Base-by-base conservation (phyloP, 106 monocot genomes). In the Apostasia shenzhenica region DNA sequence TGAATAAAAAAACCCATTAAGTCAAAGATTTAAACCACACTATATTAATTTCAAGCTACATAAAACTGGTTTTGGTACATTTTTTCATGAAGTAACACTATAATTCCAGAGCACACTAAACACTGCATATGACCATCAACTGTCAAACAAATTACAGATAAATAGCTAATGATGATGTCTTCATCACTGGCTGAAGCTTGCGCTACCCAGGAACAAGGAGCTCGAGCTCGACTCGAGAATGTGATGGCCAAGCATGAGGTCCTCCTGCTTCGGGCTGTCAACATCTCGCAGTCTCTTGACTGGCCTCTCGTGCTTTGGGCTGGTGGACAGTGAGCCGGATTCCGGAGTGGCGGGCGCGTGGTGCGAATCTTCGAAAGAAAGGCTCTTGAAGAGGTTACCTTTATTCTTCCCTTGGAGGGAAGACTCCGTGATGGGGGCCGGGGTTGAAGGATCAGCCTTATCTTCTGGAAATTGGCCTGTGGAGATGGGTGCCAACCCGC, bases 141-240 rank as follows among this genome's bases (percentile, higher is more conserved):
- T 26, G 26, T 26, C 26, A 26, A 26, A 26, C 26, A 26, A 26
- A 26, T 26, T 26, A 26, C 26, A 26, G 26, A 26, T 26, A 26
- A 26, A 26, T 26, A 26, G 26, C 26, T 26, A 26, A 26, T 26
- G 26, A 26, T 26, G 26, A 26, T 26, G 26, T 26, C 26, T 26
- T 26, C 26, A 26, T 26, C 26, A 26, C 26, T 26, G 26, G 26
- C 26, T 26, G 26, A 26, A 26, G 26, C 26, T 26, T 26, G 48
- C 48, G 37, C 65, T 3, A 4, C 65, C 65, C 65, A 65, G 13
- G 8, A 65, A 65, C 48, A 65, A 48, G 48, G 84, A 82, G 14
- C 77, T 79, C 8, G 85, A 82, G 69, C 83, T 88, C 6, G 91
- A 87, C 73, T 92, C 91, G 1, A 85, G 74, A 54, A 88, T 81